phyloP scores from a whole-genome alignment of 2,329 filamentous ascomycete species.

The Penicillium polonicum region DNA sequence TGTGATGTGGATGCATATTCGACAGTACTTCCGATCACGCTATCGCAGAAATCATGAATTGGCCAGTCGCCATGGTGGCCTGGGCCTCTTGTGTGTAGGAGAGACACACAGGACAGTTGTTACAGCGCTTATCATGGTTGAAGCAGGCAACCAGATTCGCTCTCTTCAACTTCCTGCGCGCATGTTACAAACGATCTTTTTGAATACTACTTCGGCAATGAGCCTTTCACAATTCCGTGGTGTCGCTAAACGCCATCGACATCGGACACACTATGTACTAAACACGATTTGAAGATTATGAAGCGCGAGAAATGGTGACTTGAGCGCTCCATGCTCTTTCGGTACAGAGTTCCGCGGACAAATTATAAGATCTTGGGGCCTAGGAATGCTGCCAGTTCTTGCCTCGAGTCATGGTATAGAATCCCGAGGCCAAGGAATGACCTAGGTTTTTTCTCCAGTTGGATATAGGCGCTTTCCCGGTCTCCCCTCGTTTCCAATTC shows the following conservation, averaged over 20 bases:
- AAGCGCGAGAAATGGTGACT: not conserved
- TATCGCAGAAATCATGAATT: too few species aligned
- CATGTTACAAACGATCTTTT: not conserved
- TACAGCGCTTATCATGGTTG: not conserved
- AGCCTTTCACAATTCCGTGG: not conserved
- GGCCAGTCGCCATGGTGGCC: too few species aligned
- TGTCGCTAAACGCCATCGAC: not conserved
- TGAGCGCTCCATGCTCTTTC: not conserved
- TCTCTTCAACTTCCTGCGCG: not conserved
- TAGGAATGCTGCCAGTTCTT: not conserved
- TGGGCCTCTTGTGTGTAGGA: not conserved
- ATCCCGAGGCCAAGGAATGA: not conserved
- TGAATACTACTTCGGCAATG: not conserved
- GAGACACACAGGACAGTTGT: not conserved
- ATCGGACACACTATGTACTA: not conserved
- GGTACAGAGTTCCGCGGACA: not conserved
- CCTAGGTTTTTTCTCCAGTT: not conserved
- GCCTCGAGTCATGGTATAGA: not conserved
- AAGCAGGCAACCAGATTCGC: not conserved
- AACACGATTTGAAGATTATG: not conserved
- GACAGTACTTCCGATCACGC: too few species aligned
- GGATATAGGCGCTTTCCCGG: not conserved
- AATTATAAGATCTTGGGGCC: not conserved
- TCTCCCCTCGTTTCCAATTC: not conserved
- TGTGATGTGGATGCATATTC: not conserved